Percentiles rank a stretch among this genome's conserved stretches.
phyloP scores from a whole-genome alignment of 2,329 filamentous ascomycete genomes.

The Arthrinium puccinioides region DNA sequence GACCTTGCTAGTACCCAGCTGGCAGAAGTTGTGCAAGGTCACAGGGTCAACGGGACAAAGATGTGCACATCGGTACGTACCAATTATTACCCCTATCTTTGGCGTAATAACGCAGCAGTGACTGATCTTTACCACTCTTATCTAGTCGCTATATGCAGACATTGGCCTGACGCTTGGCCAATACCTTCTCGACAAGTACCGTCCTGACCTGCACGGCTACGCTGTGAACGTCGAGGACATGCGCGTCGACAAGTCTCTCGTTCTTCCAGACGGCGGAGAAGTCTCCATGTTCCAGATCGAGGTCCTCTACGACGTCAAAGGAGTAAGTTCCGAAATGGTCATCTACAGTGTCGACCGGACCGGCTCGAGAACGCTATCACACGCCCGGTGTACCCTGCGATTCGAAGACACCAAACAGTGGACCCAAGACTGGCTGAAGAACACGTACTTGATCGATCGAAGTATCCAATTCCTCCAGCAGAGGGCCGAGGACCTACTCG shows the following conservation, averaged over 20 bases:
- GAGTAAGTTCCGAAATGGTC: constrained; percentile 24
- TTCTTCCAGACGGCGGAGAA: constrained; percentile 24
- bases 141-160: constrained; percentile 53
- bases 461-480: constrained; percentile 13
- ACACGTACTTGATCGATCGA: constrained; percentile 5
- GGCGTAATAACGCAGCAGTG: no score
- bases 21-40: constrained; percentile 40
- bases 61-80: constrained; percentile 28
- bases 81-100: no score
- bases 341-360: constrained; percentile 23
- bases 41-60: constrained; percentile 12
- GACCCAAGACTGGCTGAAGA: constrained; percentile 9
- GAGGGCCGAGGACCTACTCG: constrained; percentile 8
- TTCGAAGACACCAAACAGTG: constrained; percentile 11
- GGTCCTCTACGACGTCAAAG: constrained; percentile 33
- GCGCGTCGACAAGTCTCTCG: constrained; percentile 47
- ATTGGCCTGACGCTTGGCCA: constrained; percentile 53
- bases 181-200: constrained; percentile 44
- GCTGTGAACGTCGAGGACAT: constrained; percentile 36
- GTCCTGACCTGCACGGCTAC: constrained; percentile 34
- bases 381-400: constrained; percentile 12
- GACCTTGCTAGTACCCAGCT: constrained; percentile 48
- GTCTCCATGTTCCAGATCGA: constrained; percentile 39
- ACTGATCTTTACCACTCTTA: no score
- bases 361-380: constrained; percentile 10